Evolutionary conservation across 345 rosid species (phyloP), one percentile per base, ranked within the genome.

Genomic region (Sisymbrium irio): DNA sequence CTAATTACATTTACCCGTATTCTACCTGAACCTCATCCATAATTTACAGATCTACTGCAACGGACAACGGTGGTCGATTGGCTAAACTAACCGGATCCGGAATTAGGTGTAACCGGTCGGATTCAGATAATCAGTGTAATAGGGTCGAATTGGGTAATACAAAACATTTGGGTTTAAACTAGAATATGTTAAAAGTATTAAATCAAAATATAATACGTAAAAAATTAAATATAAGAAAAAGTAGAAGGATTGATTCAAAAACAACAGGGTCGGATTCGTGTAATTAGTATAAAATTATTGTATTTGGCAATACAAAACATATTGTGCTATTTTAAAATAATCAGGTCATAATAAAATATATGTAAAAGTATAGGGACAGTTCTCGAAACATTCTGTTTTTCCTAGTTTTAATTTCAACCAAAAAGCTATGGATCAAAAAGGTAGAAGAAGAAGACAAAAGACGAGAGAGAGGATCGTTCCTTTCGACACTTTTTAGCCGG

Each of bases 351-450:
- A 9, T 1, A 6, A 1, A 46, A 65, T 15, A 58, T 32, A 65
- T n/a, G 28, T 49, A 41, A 45, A 56, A 12, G 0, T 32, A 56
- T 7, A 77, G 77, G 69, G 69, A 71, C 28, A 1, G 6, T 32
- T n/a, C 5, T 1, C 19, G 22, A 5, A 71, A 77, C 6, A 19
- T 36, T 56, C 22, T 36, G 25, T 25, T 65, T 39, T 15, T 39
- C 60, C 60, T 63, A 37, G 30, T 71, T 71, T 25, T 64, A 58
- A 9, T 65, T 46, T 12, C 53, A 9, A 47, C 72, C 71, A 63
- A 77, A 47, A 77, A 63, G 55, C 53, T 63, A 47, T 77, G 61
- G 80, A 77, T 63, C 63, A 71, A 58, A 33, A 77, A 76, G 75
- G 63, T 62, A 25, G 3, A 22, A 22, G 79, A 69, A 62, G 59